Conservation (phyloP, 2,329 filamentous ascomycete species). For the Cordyceps cateniannulata region DNA sequence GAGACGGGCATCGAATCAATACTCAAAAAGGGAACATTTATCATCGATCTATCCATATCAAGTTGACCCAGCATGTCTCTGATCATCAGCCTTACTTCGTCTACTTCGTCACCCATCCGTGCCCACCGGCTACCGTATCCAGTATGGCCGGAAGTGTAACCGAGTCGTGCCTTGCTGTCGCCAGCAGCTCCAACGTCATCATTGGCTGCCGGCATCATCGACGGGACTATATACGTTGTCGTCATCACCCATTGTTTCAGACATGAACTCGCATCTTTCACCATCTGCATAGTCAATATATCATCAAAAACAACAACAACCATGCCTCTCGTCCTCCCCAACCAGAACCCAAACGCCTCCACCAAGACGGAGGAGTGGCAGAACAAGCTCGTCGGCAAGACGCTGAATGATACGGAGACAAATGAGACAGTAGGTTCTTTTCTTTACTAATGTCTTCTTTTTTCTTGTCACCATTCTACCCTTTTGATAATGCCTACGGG, state of each 20-base stretch:
- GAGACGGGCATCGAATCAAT: too few relatives aligned
- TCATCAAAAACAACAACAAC: constrained; percentile 14
- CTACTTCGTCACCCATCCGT: background rate
- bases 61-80: background rate
- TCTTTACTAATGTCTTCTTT: background rate
- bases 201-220: too few relatives aligned
- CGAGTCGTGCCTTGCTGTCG: background rate
- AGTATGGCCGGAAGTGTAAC: background rate
- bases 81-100: background rate
- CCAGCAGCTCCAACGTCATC: constrained; percentile 6
- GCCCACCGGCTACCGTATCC: constrained; percentile 9
- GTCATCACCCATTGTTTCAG: background rate
- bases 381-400: constrained; percentile 60
- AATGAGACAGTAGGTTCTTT: constrained; percentile 44
- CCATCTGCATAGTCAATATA: background rate
- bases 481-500: too few relatives aligned
- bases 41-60: background rate
- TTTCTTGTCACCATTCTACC: background rate
- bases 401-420: constrained; percentile 41
- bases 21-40: too few relatives aligned
- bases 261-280: background rate
- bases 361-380: constrained; percentile 51
- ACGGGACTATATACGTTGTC: background rate
- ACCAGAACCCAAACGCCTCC: constrained; percentile 41
- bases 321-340: constrained; percentile 62